Conservation (phyloP, 2,329 filamentous ascomycete species). For the Sarocladiaceae sp. region DNA sequence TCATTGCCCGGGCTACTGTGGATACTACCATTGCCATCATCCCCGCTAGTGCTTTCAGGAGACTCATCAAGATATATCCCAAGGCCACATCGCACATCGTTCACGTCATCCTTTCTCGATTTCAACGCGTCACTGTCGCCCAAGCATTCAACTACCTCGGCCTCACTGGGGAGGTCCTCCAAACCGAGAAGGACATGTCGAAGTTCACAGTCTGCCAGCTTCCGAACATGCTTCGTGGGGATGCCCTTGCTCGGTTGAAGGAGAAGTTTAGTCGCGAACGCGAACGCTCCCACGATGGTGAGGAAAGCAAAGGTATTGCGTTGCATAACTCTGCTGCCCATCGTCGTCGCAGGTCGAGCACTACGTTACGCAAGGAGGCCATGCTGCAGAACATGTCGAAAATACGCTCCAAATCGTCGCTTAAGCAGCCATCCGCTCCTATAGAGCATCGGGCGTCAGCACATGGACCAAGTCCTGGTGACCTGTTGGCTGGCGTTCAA, state of each 20-base stretch:
- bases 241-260: constrained; percentile 76
- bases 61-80: constrained; percentile 88
- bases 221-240: constrained; percentile 81
- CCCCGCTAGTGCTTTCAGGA: constrained; percentile 88
- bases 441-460: not conserved
- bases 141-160: constrained; percentile 94
- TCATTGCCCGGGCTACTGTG: constrained; percentile 90
- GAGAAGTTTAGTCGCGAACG: constrained; percentile 86
- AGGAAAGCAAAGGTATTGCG: constrained; percentile 82
- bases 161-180: constrained; percentile 81
- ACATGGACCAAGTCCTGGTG: constrained; percentile 61
- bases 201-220: constrained; percentile 87
- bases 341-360: constrained; percentile 65
- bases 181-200: constrained; percentile 90
- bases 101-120: constrained; percentile 89
- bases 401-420: constrained; percentile 36
- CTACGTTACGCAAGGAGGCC: constrained; percentile 72
- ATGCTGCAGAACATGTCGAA: constrained; percentile 60
- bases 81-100: constrained; percentile 97
- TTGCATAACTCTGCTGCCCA: constrained; percentile 71
- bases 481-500: constrained; percentile 74
- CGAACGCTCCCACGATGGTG: constrained; percentile 73
- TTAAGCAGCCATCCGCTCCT: constrained; percentile 18
- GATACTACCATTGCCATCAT: constrained; percentile 99
- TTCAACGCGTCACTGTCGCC: constrained; percentile 89